Base-by-base conservation (phyloP, 139 green algal genomes). In the Chlorella sp. region DNA sequence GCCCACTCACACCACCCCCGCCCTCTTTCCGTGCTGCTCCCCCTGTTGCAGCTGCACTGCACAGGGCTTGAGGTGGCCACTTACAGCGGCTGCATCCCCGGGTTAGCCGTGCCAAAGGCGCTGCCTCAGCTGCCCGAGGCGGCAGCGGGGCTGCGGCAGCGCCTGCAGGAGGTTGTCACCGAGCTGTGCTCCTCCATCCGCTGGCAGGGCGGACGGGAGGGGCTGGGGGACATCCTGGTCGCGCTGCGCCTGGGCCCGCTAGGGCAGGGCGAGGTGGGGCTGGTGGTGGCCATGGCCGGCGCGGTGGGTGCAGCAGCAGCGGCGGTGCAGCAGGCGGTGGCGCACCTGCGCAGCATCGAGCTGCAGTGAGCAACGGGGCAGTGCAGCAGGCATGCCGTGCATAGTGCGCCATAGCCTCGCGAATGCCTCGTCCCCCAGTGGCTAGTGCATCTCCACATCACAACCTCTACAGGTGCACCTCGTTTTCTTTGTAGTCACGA, bases 271-370 rank as follows among this genome's bases (percentile, higher is more conserved):
- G 71, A 88, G 71, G 71, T 28, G 37, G 85, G 85, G 18, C 71
- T 89, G 19, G 85, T 83, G 42, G 85, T 82, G 48, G 85, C 71
- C 11, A 71, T 57, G 3, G 71, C 85, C 85, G 0, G 42, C 32
- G 40, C 42, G 75, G 30, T 83, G 85, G 85, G 79, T 18, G 42
- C 53, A 16, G 85, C 85, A 16, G 57, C 81, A 71, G 85, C 42
- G 34, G 85, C 85, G 7, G 71, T 82, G 68, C 42, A 83, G 85
- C 69, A 83, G 85, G 69, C 71, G 37, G 85, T 89, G 11, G 11
- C 22, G 14, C 85, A 89, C 71, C 85, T 89, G 85, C 85, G 48
- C 71, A 75, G 71, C 85, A 89, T 89, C 53, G 71, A 89, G 48
- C 71, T 89, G n/a, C 42, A 89, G 71, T 89, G 85, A 89, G 36